Base-by-base conservation (phyloP, 78 protist species). In the Protostelium mycophagum region DNA sequence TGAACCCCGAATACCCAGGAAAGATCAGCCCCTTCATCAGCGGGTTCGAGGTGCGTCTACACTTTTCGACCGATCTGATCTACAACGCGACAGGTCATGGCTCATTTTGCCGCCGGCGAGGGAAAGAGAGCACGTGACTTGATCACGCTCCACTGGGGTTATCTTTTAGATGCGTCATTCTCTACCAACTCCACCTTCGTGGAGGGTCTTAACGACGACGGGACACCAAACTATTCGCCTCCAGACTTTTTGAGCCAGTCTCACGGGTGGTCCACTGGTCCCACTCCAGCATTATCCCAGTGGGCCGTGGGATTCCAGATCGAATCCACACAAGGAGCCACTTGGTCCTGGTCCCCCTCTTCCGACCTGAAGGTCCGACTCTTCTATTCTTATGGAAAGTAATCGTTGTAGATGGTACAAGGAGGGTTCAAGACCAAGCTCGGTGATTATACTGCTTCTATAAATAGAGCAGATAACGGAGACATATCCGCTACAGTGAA, bases 231-330 rank as follows among this genome's bases (percentile, higher is more conserved):
- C 73, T 51, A 51, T 16, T 51, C 73, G 5, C 73, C 73, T 25
- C 16, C 16, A 5, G 73, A 51, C 73, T 51, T 51, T 16, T 51
- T 51, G 16, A 25, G 31, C 31, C 73, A 51, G 16, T 51, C 73
- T 51, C 73, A 51, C 73, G 73, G 73, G 31, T 51, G 73, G 73
- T 51, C 73, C 73, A 51, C 73, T 51, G 73, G 73, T 51, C 73
- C 73, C 73, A 51, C 73, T 16, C 16, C 73, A 25, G 73, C 73
- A 25, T 16, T 51, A 16, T 51, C 73, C 16, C 73, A 51, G 73
- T 51, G 73, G 73, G 73, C 73, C 16, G 31, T 51, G 31, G 73
- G 73, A 25, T 16, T 51, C 31, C 73, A 51, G 16, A 16, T 51
- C 73, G 73, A 51, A 51, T 25, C 5, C 31, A 16, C 73, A 16